Percentiles rank a stretch among this genome's conserved stretches.
phyloP scores from a whole-genome alignment of 257 asterid species.

The Galeopsis tetrahit region DNA sequence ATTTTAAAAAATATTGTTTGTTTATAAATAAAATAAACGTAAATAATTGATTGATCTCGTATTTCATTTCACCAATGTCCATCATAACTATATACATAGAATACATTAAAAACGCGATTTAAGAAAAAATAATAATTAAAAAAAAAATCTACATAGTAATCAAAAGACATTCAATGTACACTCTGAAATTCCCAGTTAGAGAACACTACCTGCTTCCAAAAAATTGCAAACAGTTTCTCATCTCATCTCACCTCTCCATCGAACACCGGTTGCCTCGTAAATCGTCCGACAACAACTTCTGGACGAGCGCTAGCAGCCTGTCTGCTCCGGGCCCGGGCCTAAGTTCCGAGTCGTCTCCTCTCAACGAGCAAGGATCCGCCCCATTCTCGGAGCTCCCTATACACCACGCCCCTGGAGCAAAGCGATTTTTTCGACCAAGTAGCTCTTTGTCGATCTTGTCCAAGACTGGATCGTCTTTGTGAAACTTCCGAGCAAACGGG shows the following conservation, averaged over 20 bases:
- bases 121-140: neutral
- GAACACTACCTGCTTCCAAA: conserved; percentile 44
- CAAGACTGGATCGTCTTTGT: conserved; percentile 73
- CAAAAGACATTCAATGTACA: conserved; percentile 47
- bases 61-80: neutral
- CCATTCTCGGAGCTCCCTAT: conserved; percentile 66
- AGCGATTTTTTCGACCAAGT: conserved; percentile 70
- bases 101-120: neutral
- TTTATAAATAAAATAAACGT: too few species aligned
- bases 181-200: conserved; percentile 35
- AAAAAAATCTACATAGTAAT: conserved; percentile 37
- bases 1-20: too few species aligned
- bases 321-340: conserved; percentile 82
- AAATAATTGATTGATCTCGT: neutral
- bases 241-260: conserved; percentile 20
- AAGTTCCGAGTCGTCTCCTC: conserved; percentile 76
- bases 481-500: conserved; percentile 90
- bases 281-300: conserved; percentile 64
- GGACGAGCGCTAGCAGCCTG: conserved; percentile 62
- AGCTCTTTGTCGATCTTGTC: conserved; percentile 85
- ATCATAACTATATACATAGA: neutral
- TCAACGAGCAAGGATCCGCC: conserved; percentile 69
- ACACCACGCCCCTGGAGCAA: conserved; percentile 92
- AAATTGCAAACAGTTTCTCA: conserved; percentile 46
- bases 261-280: conserved; percentile 59